Evolutionary conservation across 305 asterid species (phyloP), one percentile per base, ranked within the genome.

Genomic region (Fraxinus greggii): DNA sequence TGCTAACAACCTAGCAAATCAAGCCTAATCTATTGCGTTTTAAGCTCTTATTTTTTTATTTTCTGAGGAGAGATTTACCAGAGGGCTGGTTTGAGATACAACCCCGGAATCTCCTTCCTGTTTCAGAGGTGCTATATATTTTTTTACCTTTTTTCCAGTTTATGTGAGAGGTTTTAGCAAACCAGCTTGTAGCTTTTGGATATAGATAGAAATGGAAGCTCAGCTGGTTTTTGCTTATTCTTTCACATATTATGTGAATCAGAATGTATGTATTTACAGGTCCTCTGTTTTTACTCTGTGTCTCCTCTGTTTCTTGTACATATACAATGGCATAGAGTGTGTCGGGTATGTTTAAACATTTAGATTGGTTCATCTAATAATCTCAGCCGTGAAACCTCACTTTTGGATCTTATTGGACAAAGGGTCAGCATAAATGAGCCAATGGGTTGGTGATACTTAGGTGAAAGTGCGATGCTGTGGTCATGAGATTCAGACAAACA

Each of bases 151-250:
- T 72, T 81, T 59, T 38, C 75, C 15, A 38, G 32, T 86, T 75
- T 28, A 33, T 84, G 94, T 90, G 90, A 88, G 84, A 86, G 90
- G 85, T 83, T 90, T 86, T 88, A 84, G 87, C 83, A 84, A 79
- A 42, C 79, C 92, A 91, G 98, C 87, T 91, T 69, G 98, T 92
- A 92, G 98, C 98, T 92, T 92, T 91, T 72, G 86, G 91, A 19
- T 84, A 84, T 89, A 88, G 88, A 85, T 90, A 89, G 90, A 70
- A 81, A 77, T 73, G 86, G 90, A 83, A 92, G 98, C 98, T 93
- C 98, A 93, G 95, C 95, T 93, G 90, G 87, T 65, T 85, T 90
- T 91, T 91, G 89, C 86, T 84, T 81, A 77, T 88, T 86, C 90
- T 88, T 82, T 83, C 93, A 82, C 93, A 84, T 82, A 75, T 42